Evolutionary conservation across 257 asterid genomes (phyloP), one percentile per base, ranked within the genome.

Genomic region (Anisodus tanguticus): DNA sequence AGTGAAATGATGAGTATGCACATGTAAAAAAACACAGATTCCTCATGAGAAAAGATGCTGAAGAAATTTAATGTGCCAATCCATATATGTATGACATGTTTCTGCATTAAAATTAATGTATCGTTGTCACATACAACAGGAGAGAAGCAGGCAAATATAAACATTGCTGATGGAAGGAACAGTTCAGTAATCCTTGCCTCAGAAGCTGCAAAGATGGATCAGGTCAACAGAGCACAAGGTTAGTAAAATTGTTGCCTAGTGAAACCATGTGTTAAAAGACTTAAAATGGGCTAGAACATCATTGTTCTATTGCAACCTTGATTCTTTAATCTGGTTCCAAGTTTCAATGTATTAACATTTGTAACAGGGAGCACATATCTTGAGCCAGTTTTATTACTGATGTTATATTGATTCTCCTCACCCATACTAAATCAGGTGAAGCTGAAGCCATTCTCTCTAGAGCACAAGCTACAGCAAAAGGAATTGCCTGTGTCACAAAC

Each of bases 401-500:
- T 43, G 35, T 71, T 43, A 16, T 43, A 9, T 43, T 43, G 37
- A 43, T 70, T n/a, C 17, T 26, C 79, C 79, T 71, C 79, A 9
- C 10, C 17, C 17, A 45, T 45, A 71, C 39, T 41, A 11, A 81
- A 86, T 79, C 91, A 95, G 98, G 97, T 85, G 99, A 95, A 87
- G 99, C 99, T 80, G 93, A 93, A 90, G 98, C 99, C 64, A 94
- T 94, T 76, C 90, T 91, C 87, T 97, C 96, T 69, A 89, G 89
- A 85, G 93, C 98, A 84, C 88, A 91, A 83, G 98, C 99, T 53
- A 94, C 96, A n/a, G 92, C 97, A 15, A 90, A 94, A 89, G 98
- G 97, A 85, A 92, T 95, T 77, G 87, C 85, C 3, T 49, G 98
- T 94, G 49, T 90, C 97, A 22, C 85, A 87, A 43, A 41, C 97